Conservation (phyloP, 2,329 filamentous ascomycete genomes). For the Aspergillus quadricinctus region DNA sequence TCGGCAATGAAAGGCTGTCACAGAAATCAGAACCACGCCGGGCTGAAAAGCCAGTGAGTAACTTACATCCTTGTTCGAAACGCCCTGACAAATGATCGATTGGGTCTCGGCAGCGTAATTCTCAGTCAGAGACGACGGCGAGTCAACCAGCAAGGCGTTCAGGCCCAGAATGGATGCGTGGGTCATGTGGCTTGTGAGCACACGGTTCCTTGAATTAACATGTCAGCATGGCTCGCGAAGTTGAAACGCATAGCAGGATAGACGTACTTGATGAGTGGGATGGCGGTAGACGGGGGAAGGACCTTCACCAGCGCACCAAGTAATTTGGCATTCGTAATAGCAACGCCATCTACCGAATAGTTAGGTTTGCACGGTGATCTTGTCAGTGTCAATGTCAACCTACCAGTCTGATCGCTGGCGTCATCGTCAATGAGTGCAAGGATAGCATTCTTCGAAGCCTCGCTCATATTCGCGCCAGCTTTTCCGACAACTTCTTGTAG, state of each 20-base stretch:
- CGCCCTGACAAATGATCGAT: slow-evolving; percentile 72
- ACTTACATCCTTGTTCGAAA: slow-evolving; percentile 70
- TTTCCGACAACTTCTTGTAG: slow-evolving; percentile 95
- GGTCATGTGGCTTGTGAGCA: slow-evolving; percentile 71
- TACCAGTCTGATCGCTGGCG: slow-evolving; percentile 65
- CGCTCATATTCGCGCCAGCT: slow-evolving; percentile 91
- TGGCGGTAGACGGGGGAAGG: slow-evolving; percentile 67
- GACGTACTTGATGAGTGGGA: slow-evolving; percentile 52
- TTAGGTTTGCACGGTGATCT: slow-evolving; percentile 9
- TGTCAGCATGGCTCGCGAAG: slow-evolving; percentile 21
- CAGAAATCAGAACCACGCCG: slow-evolving; percentile 13
- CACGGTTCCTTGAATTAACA: slow-evolving; percentile 61
- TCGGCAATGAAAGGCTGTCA: slow-evolving; percentile 74
- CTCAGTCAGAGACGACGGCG: slow-evolving; percentile 64
- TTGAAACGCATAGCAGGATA: not conserved
- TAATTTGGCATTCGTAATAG: slow-evolving; percentile 84
- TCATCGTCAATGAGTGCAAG: slow-evolving; percentile 85
- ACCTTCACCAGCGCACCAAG: slow-evolving; percentile 87
- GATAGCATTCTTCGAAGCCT: slow-evolving; percentile 79
- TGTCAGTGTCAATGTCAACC: slow-evolving; percentile 11
- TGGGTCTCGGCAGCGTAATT: slow-evolving; percentile 70
- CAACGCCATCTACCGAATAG: slow-evolving; percentile 56
- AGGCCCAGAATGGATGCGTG: slow-evolving; percentile 78
- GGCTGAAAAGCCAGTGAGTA: slow-evolving; percentile 5
- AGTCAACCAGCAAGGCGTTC: slow-evolving; percentile 83